Percentiles rank a stretch among this genome's conserved stretches.
Evolutionary conservation across 257 asterid species (phyloP).

Genomic region (Solanum chaucha): DNA sequence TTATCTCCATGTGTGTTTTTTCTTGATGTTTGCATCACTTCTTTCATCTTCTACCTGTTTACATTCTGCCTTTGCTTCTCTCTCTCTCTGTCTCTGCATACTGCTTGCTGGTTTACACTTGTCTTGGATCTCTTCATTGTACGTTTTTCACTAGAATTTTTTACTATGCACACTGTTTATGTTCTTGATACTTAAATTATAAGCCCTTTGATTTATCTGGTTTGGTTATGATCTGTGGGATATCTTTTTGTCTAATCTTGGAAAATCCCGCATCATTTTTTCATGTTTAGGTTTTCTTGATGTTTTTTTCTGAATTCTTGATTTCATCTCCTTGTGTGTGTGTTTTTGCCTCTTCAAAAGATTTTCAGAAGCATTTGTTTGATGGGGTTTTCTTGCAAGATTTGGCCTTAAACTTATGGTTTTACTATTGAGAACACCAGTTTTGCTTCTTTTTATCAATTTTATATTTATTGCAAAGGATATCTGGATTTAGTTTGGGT

Average conservation of each 20-base stretch:
- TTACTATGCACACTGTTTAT: background rate
- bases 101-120: background rate
- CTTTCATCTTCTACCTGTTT: background rate
- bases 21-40: background rate
- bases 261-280: background rate
- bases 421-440: background rate
- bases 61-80: background rate
- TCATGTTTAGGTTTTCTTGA: background rate
- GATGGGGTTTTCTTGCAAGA: background rate
- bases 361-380: background rate
- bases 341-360: background rate
- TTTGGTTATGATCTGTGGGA: background rate
- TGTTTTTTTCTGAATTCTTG: background rate
- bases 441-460: background rate
- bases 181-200: background rate
- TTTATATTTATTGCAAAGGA: background rate
- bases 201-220: background rate
- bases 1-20: background rate
- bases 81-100: background rate
- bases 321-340: background rate
- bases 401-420: background rate
- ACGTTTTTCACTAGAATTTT: background rate
- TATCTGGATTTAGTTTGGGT: background rate
- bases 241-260: background rate
- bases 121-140: background rate